These are phyloP conservation scores for Nicotiana tabacum DNA, from an alignment of 257 asterid genomes.

Conservation along the genomic window DNA sequence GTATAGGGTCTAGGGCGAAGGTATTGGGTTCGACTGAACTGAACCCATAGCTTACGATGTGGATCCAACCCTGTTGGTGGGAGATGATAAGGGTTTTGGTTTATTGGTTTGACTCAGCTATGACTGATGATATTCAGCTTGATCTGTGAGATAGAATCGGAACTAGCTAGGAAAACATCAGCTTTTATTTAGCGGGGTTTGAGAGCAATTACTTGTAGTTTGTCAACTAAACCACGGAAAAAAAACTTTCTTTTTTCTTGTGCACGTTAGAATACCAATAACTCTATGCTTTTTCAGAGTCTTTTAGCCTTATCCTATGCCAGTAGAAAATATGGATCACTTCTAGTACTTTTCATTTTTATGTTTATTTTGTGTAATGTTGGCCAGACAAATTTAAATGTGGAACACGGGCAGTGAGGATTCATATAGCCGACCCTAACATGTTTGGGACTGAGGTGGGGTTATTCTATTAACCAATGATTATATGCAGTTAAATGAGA, in stretches of 20 bases:
- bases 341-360: no score
- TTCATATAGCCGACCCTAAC: no score
- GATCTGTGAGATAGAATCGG: background rate
- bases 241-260: background rate
- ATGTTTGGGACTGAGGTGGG: no score
- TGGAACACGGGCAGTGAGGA: no score
- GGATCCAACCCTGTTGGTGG: background rate
- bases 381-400: no score
- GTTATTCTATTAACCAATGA: background rate
- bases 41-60: no score
- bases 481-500: background rate
- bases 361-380: no score
- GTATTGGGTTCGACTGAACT: no score
- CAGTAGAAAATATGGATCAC: no score
- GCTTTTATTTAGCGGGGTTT: background rate
- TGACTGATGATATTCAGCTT: background rate
- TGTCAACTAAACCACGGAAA: background rate
- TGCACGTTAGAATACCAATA: background rate
- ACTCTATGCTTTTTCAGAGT: no score
- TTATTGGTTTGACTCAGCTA: background rate
- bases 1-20: no score
- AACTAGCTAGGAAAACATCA: background rate
- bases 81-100: background rate
- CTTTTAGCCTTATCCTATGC: no score
- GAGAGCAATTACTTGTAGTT: background rate